Percentiles rank a stretch among this genome's conserved stretches.
Conservation (phyloP, 805 yeast species). For the Kluyveromyces siamensis region DNA sequence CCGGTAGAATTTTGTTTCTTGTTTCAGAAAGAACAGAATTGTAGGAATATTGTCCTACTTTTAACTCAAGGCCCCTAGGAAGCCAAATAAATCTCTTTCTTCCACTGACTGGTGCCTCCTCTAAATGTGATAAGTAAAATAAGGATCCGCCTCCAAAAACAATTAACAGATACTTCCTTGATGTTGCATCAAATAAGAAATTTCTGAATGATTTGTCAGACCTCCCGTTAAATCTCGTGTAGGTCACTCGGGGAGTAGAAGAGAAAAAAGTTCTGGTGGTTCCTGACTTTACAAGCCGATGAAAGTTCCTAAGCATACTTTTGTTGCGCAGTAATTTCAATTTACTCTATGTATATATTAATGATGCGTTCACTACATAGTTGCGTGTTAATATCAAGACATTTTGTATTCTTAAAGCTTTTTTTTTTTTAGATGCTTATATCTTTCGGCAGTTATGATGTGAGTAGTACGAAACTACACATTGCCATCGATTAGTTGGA, state of each 20-base stretch:
- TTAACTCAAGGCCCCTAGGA: conserved; percentile 53
- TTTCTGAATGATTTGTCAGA: conserved; percentile 7
- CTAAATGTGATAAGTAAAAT: conserved; percentile 45
- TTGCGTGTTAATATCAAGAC: not conserved
- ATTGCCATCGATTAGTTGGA: no score
- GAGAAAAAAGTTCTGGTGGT: not conserved
- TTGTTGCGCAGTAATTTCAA: not conserved
- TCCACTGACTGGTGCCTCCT: conserved; percentile 75
- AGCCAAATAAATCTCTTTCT: conserved; percentile 65
- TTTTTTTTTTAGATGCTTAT: no score
- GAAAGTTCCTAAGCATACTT: not conserved
- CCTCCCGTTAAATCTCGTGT: conserved; percentile 16
- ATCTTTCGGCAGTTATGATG: no score
- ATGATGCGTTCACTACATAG: no score
- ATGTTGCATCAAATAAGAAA: conserved; percentile 19
- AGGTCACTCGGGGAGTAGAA: conserved; percentile 2
- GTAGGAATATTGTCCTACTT: conserved; percentile 58
- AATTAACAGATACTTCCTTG: conserved; percentile 26
- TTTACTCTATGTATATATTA: no score
- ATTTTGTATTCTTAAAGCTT: no score
- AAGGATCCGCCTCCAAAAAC: conserved; percentile 29
- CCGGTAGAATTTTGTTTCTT: conserved; percentile 47
- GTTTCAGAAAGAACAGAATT: conserved; percentile 49
- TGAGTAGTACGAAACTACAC: no score
- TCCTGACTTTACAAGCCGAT: not conserved